Evolutionary conservation across 257 asterid species (phyloP), one percentile per base, ranked within the genome.

Genomic region (Ballota nigra): DNA sequence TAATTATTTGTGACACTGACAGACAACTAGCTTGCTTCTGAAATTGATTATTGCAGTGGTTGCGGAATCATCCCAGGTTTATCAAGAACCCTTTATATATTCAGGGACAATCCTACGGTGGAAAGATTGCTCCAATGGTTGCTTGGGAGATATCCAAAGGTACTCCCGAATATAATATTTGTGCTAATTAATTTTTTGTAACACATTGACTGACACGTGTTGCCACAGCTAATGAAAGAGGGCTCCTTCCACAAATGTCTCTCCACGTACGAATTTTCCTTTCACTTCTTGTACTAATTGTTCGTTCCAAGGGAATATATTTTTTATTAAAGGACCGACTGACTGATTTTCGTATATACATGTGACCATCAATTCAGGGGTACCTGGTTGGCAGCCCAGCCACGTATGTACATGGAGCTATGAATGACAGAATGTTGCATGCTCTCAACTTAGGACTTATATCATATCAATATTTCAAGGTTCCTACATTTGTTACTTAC

Each of bases 101-200:
- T 66, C 77, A 63, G 5, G 82, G 82, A 23, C 82, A 81, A 51
- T 83, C 88, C 0, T 83, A 83, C 52, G 85, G 67, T 10, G 85
- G 84, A 15, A 78, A 69, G 61, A 20, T 79, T 10, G 72, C 29
- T 63, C 82, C 86, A 2, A 41, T 72, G 73, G 55, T 76, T 19
- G 83, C 74, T 41, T 61, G 65, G 63, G 78, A 71, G 63, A 72
- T 81, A 60, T 68, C 75, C 38, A 52, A 56, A 72, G 85, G 86
- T 73, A 34, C 10, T 34, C 40, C 40, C 6, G 10, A 34, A 5
- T 26, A 26, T 34, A 5, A 34, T 34, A 7, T 34, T 34, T 34
- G 40, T 5, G 40, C 40, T 34, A 34, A 34, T 31, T 31, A 34
- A 34, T 23, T 67, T 23, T 67, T 26, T 1, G 3, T 3, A 26